Conservation (phyloP, 1,284 basidiomycete genomes). For the Ustilago loliicola region DNA sequence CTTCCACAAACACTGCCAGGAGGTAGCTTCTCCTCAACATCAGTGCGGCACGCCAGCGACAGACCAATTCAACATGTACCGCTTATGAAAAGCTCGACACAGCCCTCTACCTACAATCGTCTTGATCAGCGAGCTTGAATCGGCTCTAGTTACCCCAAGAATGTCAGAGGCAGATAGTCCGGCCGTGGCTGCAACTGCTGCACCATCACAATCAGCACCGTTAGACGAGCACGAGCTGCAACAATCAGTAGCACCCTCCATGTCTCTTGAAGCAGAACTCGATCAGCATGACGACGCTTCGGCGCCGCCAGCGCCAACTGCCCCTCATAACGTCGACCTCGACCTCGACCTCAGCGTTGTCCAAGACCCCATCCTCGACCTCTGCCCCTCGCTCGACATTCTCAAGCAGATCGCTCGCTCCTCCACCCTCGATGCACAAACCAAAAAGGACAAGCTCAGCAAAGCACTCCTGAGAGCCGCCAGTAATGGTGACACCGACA, state of each 20-base stretch:
- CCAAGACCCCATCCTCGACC: conserved; percentile 50
- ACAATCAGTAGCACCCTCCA: not conserved
- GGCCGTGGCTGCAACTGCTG: not conserved
- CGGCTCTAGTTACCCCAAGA: not conserved
- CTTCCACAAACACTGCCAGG: too few relatives aligned
- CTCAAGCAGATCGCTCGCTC: conserved; percentile 45
- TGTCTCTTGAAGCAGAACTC: conserved; percentile 12
- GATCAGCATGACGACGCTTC: not conserved
- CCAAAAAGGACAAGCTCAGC: conserved; percentile 38
- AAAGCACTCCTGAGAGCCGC: conserved; percentile 50
- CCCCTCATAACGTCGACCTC: conserved; percentile 15
- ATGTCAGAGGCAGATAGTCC: not conserved
- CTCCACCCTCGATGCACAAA: conserved; percentile 4
- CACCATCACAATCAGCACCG: not conserved
- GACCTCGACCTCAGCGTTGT: conserved; percentile 47
- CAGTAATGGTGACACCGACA: conserved; percentile 60
- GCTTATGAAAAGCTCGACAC: not conserved
- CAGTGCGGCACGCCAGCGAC: too few relatives aligned
- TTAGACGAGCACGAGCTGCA: not conserved
- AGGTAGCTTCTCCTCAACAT: too few relatives aligned
- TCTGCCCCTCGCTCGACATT: conserved; percentile 55
- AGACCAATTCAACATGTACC: not conserved
- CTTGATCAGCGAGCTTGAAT: not conserved
- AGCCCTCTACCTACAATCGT: not conserved
- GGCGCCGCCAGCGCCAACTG: not conserved